These are phyloP conservation scores for Miscanthus lutarioriparius DNA, from an alignment of 176 grass and related monocot genomes.

Conservation along the genomic window DNA sequence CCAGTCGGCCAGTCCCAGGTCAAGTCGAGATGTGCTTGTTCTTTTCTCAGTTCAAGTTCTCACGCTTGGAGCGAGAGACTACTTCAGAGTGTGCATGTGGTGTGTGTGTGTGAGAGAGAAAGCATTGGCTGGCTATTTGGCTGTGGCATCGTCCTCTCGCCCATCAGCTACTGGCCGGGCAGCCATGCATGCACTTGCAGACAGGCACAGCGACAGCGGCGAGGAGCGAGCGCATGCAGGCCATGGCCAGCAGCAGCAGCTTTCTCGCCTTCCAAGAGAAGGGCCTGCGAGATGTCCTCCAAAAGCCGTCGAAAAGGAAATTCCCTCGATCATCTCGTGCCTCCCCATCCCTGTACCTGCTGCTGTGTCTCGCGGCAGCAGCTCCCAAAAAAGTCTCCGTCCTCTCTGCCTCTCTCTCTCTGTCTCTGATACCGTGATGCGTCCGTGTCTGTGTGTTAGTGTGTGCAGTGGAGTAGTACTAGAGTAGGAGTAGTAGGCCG, in stretches of 20 bases:
- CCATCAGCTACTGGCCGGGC: not conserved
- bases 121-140: not conserved
- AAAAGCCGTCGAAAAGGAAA: slow-evolving; percentile 43
- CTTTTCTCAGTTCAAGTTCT: not conserved
- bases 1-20: not conserved
- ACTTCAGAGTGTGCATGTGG: too few relatives aligned
- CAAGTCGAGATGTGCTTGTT: slow-evolving; percentile 35
- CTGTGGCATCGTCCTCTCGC: slow-evolving; percentile 12
- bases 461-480: not conserved
- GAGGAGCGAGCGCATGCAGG: not conserved
- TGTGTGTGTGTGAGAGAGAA: not conserved
- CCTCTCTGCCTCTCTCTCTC: too few relatives aligned
- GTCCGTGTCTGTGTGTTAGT: not conserved
- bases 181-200: slow-evolving; percentile 29
- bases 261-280: slow-evolving; percentile 52
- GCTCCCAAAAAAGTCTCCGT: not conserved
- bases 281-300: slow-evolving; percentile 41
- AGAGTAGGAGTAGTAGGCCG: not conserved
- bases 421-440: not conserved
- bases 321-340: slow-evolving; percentile 39
- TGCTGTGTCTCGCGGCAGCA: not conserved
- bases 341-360: slow-evolving; percentile 4
- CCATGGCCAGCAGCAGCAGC: slow-evolving; percentile 30
- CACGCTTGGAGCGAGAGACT: not conserved
- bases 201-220: not conserved